phyloP scores from a whole-genome alignment of 768 basidiomycete genomes.

The Suillus paluster region DNA sequence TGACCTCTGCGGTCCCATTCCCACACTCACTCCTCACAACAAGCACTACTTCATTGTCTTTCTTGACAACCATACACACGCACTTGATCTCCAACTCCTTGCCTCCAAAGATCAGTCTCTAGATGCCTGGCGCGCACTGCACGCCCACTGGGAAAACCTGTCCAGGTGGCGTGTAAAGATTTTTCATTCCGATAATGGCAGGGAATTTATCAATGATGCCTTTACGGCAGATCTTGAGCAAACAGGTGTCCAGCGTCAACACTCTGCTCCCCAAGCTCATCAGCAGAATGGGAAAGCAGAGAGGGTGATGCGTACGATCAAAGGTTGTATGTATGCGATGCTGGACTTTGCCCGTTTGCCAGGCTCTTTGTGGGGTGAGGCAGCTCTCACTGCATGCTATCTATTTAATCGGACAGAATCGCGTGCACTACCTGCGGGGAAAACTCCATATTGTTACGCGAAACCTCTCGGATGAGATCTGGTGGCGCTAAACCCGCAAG shows the following conservation, averaged over 20 bases:
- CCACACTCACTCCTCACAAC: constrained; percentile 13
- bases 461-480: too few relatives aligned
- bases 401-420: neutral
- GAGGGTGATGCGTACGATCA: constrained; percentile 19
- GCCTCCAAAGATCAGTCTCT: neutral
- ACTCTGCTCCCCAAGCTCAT: too few relatives aligned
- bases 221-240: too few relatives aligned
- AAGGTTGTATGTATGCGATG: constrained; percentile 8
- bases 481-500: too few relatives aligned
- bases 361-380: neutral
- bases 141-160: neutral
- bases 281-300: neutral
- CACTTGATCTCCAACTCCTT: constrained; percentile 15
- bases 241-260: too few relatives aligned
- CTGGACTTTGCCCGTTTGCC: too few relatives aligned
- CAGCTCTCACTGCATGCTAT: neutral
- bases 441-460: too few relatives aligned
- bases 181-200: too few relatives aligned
- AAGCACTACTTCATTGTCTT: constrained; percentile 17
- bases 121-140: neutral
- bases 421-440: fast-evolving
- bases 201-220: too few relatives aligned
- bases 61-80: constrained; percentile 12
- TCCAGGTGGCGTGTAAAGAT: too few relatives aligned
- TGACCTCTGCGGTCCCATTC: constrained; percentile 24